These are phyloP conservation scores for Pythium brassicae DNA, from an alignment of 352 stramenopile genomes.

Conservation along the genomic window DNA sequence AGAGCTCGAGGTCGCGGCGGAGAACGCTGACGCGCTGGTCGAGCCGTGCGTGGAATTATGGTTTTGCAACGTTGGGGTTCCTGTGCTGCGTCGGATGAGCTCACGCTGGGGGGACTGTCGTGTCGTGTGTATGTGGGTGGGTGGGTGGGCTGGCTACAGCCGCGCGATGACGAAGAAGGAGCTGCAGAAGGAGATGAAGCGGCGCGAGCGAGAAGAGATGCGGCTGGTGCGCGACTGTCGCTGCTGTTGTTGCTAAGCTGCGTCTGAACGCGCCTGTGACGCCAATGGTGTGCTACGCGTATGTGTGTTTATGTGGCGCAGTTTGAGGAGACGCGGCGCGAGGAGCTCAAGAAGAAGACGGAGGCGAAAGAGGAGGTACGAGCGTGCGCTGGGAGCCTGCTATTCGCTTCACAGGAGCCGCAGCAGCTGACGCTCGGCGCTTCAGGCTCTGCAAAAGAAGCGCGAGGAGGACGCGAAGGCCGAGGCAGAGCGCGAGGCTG, in stretches of 20 bases:
- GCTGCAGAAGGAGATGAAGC: conserved; percentile 75
- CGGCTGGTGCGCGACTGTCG: conserved; percentile 60
- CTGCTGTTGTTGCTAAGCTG: no score
- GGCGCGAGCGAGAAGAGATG: conserved; percentile 66
- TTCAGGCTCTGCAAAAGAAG: conserved; percentile 48
- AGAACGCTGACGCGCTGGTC: conserved; percentile 12
- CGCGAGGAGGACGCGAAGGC: conserved; percentile 44
- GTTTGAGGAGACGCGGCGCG: conserved; percentile 67
- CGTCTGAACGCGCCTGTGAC: no score
- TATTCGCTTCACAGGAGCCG: not conserved
- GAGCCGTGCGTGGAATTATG: conserved; percentile 33
- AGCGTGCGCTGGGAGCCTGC: not conserved
- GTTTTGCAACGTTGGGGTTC: not conserved
- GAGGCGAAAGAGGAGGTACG: conserved; percentile 54
- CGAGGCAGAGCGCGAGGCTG: conserved; percentile 43
- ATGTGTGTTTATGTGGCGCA: conserved; percentile 22
- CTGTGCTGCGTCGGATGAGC: no score
- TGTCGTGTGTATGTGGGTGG: not conserved
- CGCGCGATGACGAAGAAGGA: conserved; percentile 71
- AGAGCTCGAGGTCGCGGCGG: conserved; percentile 14
- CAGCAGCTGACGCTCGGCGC: no score
- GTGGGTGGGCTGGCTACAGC: conserved; percentile 12
- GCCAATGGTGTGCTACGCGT: no score
- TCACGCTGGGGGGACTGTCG: no score
- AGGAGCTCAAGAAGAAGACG: conserved; percentile 44